Evolutionary conservation across 805 yeast genomes (phyloP).

Genomic region (Yarrowia sp.): DNA sequence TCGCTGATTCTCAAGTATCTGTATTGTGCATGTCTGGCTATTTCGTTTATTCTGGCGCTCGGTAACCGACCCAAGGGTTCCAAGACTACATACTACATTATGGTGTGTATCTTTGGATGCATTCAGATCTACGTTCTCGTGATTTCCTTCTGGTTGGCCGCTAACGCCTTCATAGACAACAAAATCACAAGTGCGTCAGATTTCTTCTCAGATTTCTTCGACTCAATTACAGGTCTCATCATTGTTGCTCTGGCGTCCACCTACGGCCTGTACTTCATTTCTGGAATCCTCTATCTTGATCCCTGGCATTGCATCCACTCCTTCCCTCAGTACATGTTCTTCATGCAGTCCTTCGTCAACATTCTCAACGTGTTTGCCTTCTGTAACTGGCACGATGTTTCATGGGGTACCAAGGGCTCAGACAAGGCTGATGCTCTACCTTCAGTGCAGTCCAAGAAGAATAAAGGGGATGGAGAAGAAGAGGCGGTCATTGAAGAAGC

Average conservation of each 20-base stretch:
- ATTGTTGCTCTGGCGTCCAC: conserved; percentile 60
- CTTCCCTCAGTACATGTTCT: conserved; percentile 41
- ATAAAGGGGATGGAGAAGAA: conserved; percentile 48
- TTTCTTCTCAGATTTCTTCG: conserved; percentile 39
- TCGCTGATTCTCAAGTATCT: conserved; percentile 54
- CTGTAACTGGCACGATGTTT: conserved; percentile 67
- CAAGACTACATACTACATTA: conserved; percentile 50
- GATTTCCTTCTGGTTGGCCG: conserved; percentile 58
- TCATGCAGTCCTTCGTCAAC: conserved; percentile 41
- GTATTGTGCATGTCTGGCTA: conserved; percentile 53
- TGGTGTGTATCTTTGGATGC: conserved; percentile 55
- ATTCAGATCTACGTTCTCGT: conserved; percentile 58
- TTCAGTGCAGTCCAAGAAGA: conserved; percentile 45
- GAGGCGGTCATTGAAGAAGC: conserved; percentile 49
- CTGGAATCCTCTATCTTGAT: conserved; percentile 57
- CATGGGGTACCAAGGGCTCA: conserved; percentile 75
- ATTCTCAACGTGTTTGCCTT: conserved; percentile 64
- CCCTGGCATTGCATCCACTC: conserved; percentile 66
- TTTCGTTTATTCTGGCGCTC: conserved; percentile 60
- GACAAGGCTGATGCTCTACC: conserved; percentile 54
- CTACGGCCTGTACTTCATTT: conserved; percentile 56
- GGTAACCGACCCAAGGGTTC: conserved; percentile 66
- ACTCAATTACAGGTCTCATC: conserved; percentile 50
- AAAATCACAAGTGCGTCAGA: conserved; percentile 32
- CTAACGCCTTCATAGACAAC: conserved; percentile 46